Evolutionary conservation across 2,329 filamentous ascomycete species (phyloP).

Genomic region (Fusarium verrucosum): DNA sequence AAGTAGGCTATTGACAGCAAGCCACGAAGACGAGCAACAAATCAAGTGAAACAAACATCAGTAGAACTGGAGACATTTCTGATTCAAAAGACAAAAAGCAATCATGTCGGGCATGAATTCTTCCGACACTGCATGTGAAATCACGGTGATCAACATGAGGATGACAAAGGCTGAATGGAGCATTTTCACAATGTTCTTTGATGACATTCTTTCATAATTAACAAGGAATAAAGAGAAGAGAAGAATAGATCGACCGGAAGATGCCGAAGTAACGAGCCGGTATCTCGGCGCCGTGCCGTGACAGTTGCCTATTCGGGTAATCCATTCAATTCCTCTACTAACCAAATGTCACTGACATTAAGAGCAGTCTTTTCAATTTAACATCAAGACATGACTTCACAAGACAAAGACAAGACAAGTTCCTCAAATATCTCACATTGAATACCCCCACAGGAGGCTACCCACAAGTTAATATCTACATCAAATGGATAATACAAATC

Average conservation of each 20-base stretch:
- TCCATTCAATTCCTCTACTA: neutral
- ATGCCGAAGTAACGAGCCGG: neutral
- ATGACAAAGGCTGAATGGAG: neutral
- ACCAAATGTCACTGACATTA: neutral
- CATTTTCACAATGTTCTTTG: neutral
- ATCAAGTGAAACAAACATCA: neutral
- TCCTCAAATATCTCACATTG: slow-evolving; percentile 45
- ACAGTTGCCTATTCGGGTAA: neutral
- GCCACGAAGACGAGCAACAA: neutral
- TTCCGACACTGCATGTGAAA: neutral
- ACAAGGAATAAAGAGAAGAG: neutral
- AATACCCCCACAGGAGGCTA: slow-evolving; percentile 44
- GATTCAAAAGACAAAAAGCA: neutral
- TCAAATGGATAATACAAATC: slow-evolving; percentile 20
- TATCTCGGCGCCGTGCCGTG: neutral
- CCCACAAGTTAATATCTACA: slow-evolving; percentile 44
- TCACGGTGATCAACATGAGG: neutral
- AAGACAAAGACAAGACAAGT: neutral
- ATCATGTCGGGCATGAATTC: neutral
- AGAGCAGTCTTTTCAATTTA: no score
- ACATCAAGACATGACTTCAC: neutral
- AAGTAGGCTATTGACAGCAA: neutral
- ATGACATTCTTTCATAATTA: neutral
- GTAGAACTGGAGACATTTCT: no score
- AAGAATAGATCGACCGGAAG: neutral